A percentile compares a stretch with the other conserved stretches of the same genome.
Evolutionary conservation across 768 basidiomycete species (phyloP).

Genomic region (Pleurotus cornucopiae): DNA sequence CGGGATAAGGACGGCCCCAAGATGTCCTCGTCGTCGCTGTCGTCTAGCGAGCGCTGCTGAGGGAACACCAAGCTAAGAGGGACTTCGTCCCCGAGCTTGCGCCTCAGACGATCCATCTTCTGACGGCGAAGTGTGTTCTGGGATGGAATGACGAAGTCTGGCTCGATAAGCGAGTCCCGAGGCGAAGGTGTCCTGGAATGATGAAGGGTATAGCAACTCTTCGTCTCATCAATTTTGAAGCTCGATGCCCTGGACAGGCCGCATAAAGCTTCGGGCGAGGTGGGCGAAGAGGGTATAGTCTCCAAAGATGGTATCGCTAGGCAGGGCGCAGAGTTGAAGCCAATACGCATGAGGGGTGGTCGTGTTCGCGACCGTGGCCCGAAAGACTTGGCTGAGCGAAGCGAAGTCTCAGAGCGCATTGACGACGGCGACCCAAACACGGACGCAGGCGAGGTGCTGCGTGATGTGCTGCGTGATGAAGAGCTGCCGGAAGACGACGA

Average conservation of each 20-base stretch:
- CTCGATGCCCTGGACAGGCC: no score
- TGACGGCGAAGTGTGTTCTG: constrained; percentile 36
- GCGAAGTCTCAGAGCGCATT: constrained; percentile 15
- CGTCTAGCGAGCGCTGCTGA: not conserved
- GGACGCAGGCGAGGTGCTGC: not conserved
- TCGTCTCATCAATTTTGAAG: no score
- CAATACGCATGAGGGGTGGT: constrained; percentile 17
- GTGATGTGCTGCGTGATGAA: not conserved
- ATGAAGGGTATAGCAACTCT: no score
- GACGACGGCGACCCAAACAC: constrained; percentile 11
- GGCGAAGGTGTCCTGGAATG: constrained; percentile 8
- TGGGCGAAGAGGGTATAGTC: constrained; percentile 25
- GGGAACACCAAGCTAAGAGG: constrained; percentile 62
- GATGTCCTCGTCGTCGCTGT: not conserved
- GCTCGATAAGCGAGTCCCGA: constrained; percentile 22
- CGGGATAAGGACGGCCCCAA: not conserved
- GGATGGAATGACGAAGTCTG: constrained; percentile 37
- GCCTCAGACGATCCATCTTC: constrained; percentile 63
- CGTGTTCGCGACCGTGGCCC: constrained; percentile 5
- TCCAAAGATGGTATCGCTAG: constrained; percentile 20
- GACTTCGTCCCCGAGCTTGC: constrained; percentile 59
- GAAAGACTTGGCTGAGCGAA: constrained; percentile 14
- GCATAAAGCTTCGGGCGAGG: not conserved
- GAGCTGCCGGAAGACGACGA: not conserved
- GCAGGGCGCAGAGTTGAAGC: constrained; percentile 4